A percentile compares a stretch with the other conserved stretches of the same genome.
phyloP scores from a whole-genome alignment of 2,329 filamentous ascomycete genomes.

The Colletotrichum cordylinicola region DNA sequence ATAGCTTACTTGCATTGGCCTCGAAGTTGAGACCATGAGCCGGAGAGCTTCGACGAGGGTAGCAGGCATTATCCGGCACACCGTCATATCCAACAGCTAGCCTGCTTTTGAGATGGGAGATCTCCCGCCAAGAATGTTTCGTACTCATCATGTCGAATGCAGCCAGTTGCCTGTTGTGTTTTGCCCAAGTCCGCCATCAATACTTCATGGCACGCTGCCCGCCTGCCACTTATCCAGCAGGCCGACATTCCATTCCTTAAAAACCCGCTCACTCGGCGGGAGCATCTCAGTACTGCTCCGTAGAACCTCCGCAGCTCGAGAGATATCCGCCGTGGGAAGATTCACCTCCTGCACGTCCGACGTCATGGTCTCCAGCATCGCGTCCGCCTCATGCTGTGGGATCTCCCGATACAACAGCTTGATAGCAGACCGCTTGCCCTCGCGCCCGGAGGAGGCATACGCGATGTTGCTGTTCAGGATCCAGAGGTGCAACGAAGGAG shows the following conservation, averaged over 20 bases:
- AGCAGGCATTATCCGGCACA: accelerated
- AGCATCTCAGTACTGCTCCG: constrained; percentile 55
- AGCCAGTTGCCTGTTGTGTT: too few species aligned
- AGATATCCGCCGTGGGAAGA: constrained; percentile 57
- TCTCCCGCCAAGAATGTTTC: too few species aligned
- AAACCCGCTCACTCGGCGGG: constrained; percentile 60
- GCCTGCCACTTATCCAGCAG: constrained; percentile 60
- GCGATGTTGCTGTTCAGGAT: constrained; percentile 61
- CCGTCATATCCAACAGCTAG: too few species aligned
- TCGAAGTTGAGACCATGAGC: not conserved
- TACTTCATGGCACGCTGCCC: not conserved
- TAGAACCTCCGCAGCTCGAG: constrained; percentile 49
- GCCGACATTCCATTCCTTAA: constrained; percentile 73
- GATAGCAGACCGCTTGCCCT: constrained; percentile 43
- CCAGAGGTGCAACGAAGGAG: constrained; percentile 52
- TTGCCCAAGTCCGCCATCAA: not conserved
- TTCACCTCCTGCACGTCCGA: constrained; percentile 65
- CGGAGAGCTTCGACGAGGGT: not conserved
- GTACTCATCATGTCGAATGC: too few species aligned
- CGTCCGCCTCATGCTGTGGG: constrained; percentile 47
- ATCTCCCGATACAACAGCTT: constrained; percentile 60
- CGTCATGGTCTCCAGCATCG: constrained; percentile 54
- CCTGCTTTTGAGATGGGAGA: too few species aligned
- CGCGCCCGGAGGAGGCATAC: constrained; percentile 49
- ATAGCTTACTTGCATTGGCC: not conserved